Evolutionary conservation across 805 yeast genomes (phyloP), one percentile per base, ranked within the genome.

Genomic region (Candida sanyiensis): DNA sequence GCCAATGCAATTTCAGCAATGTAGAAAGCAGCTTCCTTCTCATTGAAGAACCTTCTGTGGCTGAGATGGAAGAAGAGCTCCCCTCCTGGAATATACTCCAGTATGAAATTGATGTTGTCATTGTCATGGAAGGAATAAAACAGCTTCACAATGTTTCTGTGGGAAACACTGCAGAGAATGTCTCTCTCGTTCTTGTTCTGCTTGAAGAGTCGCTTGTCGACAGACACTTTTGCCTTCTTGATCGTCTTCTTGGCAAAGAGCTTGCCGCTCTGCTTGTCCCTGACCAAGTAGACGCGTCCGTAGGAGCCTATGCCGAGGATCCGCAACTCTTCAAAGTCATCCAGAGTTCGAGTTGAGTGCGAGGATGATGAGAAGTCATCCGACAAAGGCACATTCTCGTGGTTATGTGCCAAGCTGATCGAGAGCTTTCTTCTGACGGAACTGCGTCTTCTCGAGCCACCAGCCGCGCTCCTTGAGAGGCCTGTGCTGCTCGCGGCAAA

Each of bases 71-170:
- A 62, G 37, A 67, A 87, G 24, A 88, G 62, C 56, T 87, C 96
- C 12, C 96, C 96, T 16, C 96, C 96, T 30, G 87, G 90, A 22
- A 89, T 80, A 56, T 80, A 88, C 55, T 87, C 95, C 37, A 87
- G 58, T 28, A 87, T 71, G 38, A 87, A 58, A 56, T 88, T 83
- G 29, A 88, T 76, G 52, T 81, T 79, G 42, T 80, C 75, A 36
- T 72, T 61, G 52, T 88, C 96, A 61, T 88, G 96, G 44, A 88
- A 72, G 0, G 95, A 86, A 52, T 83, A 88, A 52, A 76, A 86
- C 24, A 87, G 66, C 55, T 81, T 82, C 20, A 86, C 95, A 42
- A 87, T 83, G 52, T 80, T 82, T 0, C 87, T 93, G 61, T 86
- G 95, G 32, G 78, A 71, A 18, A 87, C 77, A 28, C 69, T 69